Evolutionary conservation across 1,284 basidiomycete species (phyloP).

Genomic region (Pyrrhoderma lamaoense): DNA sequence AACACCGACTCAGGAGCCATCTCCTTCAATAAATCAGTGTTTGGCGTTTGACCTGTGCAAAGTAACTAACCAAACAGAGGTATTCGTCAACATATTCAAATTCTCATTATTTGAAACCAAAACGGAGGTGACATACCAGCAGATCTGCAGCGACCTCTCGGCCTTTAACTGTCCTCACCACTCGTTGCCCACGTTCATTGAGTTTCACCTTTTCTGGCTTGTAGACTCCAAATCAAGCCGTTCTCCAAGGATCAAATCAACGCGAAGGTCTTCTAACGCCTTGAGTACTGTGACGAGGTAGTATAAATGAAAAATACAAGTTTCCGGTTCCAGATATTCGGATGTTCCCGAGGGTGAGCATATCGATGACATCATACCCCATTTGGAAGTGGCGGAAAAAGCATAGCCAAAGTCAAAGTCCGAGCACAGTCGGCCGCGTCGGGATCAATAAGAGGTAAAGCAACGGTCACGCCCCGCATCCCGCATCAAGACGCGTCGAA

Average conservation of each 20-base stretch:
- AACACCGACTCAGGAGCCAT: slow-evolving; percentile 48
- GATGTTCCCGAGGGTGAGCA: too few relatives aligned
- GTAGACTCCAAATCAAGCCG: slow-evolving; percentile 42
- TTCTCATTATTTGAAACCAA: background rate
- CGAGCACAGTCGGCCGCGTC: too few relatives aligned
- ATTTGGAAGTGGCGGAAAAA: too few relatives aligned
- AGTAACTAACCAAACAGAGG: slow-evolving; percentile 40
- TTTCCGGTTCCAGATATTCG: too few relatives aligned
- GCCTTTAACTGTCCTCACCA: slow-evolving; percentile 50
- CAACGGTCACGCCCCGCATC: too few relatives aligned
- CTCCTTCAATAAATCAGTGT: slow-evolving; percentile 48
- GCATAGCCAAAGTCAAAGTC: too few relatives aligned
- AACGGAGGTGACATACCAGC: slow-evolving; percentile 36
- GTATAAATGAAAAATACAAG: too few relatives aligned
- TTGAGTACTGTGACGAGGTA: slow-evolving; percentile 29
- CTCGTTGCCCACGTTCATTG: slow-evolving; percentile 29
- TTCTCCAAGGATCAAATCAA: slow-evolving; percentile 49
- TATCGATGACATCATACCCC: too few relatives aligned
- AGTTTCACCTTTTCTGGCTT: slow-evolving; percentile 22
- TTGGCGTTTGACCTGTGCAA: slow-evolving; percentile 72
- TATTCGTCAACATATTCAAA: background rate
- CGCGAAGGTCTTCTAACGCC: slow-evolving; percentile 34
- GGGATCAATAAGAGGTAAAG: too few relatives aligned
- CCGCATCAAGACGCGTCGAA: too few relatives aligned
- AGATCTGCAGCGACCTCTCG: slow-evolving; percentile 55